Evolutionary conservation across 805 yeast genomes (phyloP).

Genomic region (Barnettozyma californica): DNA sequence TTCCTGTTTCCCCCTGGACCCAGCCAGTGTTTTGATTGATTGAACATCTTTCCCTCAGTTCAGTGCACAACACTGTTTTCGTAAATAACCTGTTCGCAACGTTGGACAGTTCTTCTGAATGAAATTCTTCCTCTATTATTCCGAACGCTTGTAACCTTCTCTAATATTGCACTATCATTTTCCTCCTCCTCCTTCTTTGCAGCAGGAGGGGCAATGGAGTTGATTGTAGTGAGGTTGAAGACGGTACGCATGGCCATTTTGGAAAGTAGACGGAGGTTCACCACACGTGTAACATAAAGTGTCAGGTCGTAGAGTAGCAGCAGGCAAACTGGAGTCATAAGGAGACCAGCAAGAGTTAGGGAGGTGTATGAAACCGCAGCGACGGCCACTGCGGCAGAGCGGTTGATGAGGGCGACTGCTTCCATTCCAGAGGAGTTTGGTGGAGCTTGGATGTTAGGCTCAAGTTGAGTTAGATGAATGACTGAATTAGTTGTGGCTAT

Average conservation of each 20-base stretch:
- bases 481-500: neutral
- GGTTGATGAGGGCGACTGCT: neutral
- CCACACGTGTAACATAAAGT: conserved; percentile 13
- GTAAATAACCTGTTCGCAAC: conserved; percentile 15
- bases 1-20: neutral
- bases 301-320: conserved; percentile 17
- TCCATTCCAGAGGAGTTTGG: neutral
- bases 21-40: neutral
- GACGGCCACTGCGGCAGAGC: neutral
- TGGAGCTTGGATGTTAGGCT: neutral
- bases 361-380: neutral
- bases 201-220: neutral
- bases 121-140: conserved; percentile 8
- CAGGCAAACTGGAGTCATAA: conserved; percentile 9
- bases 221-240: conserved; percentile 2
- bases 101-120: conserved; percentile 10
- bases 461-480: neutral
- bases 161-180: neutral
- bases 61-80: conserved; percentile 11
- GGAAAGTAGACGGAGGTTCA: conserved; percentile 8
- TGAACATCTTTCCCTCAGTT: neutral
- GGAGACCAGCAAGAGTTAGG: neutral
- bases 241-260: neutral
- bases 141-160: conserved; percentile 3
- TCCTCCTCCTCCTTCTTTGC: neutral